Evolutionary conservation across 768 basidiomycete genomes (phyloP), one percentile per base, ranked within the genome.

Genomic region (Crassisporium funariophilum): DNA sequence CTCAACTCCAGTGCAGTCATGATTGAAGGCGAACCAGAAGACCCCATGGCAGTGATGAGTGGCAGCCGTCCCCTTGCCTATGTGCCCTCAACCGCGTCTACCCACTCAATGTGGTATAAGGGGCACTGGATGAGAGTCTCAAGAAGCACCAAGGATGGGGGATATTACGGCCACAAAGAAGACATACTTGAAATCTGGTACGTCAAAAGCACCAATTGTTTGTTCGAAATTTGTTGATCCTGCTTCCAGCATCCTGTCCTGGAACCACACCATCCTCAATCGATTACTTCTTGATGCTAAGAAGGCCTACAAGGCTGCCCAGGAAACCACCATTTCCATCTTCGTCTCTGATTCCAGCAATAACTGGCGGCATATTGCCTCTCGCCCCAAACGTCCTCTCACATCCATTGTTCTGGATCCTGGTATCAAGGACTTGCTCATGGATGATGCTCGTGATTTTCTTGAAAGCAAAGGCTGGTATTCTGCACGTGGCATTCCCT

Each of bases 401-500:
- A 66, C 68, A 11, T 88, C 87, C 1, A 83, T 91, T 45, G 76
- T 90, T 24, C 68, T 91, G 12, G 85, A 89, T 42, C 81, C 79
- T 7, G 85, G 86, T 0, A 69, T 88, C 37, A 78, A 81, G 43
- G 82, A 88, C 23, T 55, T 79, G 17, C 64, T 91, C 1, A 59
- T 90, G 7, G 72, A 80, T 2, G 90, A 92, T 57, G 85, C 85
- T 7, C 68, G 67, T 5, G 86, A 90, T 55, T 91, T 91, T 54
- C 65, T 91, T 43, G 61, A 63, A 8, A 86, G 82, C 53, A 86
- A 83, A 54, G 46, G 66, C 15, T 91, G 90, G 90, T 91, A 91
- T 53, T 58, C 76, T 1, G 79, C 80, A 9, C 81, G 88, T 41
- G 89, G 88, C 0, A 90, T 91, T 47, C 89, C 90, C 1, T 91